Conservation (phyloP, 1,139 yeast species). For the Blastobotrys buckinghamii region DNA sequence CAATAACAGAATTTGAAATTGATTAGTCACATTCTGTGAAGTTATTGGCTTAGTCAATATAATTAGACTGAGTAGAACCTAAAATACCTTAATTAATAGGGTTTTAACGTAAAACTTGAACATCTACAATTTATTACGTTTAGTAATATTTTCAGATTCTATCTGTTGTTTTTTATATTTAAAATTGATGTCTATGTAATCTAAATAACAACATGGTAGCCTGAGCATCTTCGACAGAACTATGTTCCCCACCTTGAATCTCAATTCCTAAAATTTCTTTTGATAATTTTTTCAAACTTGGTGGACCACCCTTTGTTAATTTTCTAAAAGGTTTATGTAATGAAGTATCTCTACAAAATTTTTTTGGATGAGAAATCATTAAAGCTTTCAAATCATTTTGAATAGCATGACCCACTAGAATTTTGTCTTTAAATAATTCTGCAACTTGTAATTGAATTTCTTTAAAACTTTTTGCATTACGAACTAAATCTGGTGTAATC, state of each 20-base stretch:
- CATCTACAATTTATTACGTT: too few relatives aligned
- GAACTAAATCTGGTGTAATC: constrained; percentile 62
- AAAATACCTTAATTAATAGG: too few relatives aligned
- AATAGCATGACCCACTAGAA: constrained; percentile 82
- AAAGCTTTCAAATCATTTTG: constrained; percentile 70
- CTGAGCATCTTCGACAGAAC: constrained; percentile 86
- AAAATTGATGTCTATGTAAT: constrained; percentile 56
- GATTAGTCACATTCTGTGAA: too few relatives aligned
- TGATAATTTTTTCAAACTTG: constrained; percentile 63
- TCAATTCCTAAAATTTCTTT: constrained; percentile 50
- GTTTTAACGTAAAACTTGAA: too few relatives aligned
- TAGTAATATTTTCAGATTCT: constrained; percentile 1
- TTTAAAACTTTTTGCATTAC: constrained; percentile 55
- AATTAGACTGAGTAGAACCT: too few relatives aligned
- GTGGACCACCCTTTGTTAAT: constrained; percentile 66
- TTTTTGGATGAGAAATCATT: constrained; percentile 59
- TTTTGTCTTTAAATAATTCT: constrained; percentile 37
- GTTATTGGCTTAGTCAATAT: too few relatives aligned
- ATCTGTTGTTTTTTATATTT: constrained; percentile 30
- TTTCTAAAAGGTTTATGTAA: constrained; percentile 52
- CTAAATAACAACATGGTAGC: constrained; percentile 79
- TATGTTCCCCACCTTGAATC: constrained; percentile 74
- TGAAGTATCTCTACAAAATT: constrained; percentile 69
- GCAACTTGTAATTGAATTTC: constrained; percentile 59
- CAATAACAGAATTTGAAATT: too few relatives aligned